Conservation (phyloP, 1,284 basidiomycete species). For the Megacollybia platyphylla region DNA sequence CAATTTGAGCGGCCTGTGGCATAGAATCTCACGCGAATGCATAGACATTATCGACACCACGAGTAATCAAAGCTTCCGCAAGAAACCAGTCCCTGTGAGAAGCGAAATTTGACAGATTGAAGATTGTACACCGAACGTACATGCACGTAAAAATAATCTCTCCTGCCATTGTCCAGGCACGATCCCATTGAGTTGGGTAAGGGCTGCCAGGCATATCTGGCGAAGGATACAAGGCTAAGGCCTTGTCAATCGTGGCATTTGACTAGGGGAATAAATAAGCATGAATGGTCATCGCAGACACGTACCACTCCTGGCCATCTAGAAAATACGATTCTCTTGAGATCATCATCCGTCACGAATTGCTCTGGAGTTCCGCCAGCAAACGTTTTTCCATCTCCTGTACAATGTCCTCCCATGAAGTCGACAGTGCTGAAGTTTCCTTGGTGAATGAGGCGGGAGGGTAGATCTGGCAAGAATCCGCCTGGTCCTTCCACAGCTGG, state of each 20-base stretch:
- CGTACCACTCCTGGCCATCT: conserved; percentile 26
- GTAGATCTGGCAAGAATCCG: conserved; percentile 27
- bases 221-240: conserved; percentile 24
- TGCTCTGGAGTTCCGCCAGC: conserved; percentile 22
- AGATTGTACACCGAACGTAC: conserved; percentile 13
- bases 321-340: conserved; percentile 21
- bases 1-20: background rate
- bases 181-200: conserved; percentile 26
- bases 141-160: conserved; percentile 33
- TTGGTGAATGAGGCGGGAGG: conserved; percentile 22
- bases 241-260: conserved; percentile 21
- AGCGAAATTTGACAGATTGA: background rate
- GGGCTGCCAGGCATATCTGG: conserved; percentile 20
- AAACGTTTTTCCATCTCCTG: conserved; percentile 29
- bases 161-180: conserved; percentile 26
- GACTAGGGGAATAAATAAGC: conserved; percentile 13
- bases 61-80: conserved; percentile 18
- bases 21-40: conserved; percentile 17
- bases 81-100: conserved; percentile 25
- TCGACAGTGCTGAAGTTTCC: conserved; percentile 26
- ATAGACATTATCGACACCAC: conserved; percentile 20
- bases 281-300: background rate
- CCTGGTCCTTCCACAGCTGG: conserved; percentile 23
- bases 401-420: conserved; percentile 29
- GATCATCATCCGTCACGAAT: conserved; percentile 26